These are phyloP conservation scores for Parascedosporium putredinis DNA, from an alignment of 2,329 filamentous ascomycete genomes.

Conservation along the genomic window DNA sequence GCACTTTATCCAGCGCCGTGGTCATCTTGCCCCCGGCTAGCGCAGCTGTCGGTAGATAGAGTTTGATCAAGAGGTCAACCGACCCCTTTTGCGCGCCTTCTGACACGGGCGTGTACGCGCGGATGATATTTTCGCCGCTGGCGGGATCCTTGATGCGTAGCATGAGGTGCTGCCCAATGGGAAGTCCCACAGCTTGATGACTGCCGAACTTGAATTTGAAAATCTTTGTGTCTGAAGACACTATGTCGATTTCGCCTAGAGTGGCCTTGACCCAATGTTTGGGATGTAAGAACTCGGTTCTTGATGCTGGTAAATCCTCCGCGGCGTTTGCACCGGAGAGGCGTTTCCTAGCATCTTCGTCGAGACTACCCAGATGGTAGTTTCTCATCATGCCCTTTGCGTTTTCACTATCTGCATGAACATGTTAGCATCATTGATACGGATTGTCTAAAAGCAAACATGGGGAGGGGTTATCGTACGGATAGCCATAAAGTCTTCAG, in stretches of 20 bases:
- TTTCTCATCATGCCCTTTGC: slow-evolving; percentile 81
- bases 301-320: slow-evolving; percentile 23
- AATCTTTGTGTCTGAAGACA: slow-evolving; percentile 71
- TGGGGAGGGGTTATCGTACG: slow-evolving; percentile 20
- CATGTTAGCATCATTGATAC: neutral
- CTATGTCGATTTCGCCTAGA: slow-evolving; percentile 54
- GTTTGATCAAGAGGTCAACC: slow-evolving; percentile 70
- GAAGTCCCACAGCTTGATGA: slow-evolving; percentile 62
- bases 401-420: slow-evolving; percentile 57
- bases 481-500: slow-evolving; percentile 86
- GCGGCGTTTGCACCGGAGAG: slow-evolving; percentile 34
- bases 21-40: slow-evolving; percentile 63
- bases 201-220: slow-evolving; percentile 70
- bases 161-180: slow-evolving; percentile 80
- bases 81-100: slow-evolving; percentile 47
- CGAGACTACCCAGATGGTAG: slow-evolving; percentile 75
- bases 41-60: slow-evolving; percentile 51
- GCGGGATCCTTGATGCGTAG: slow-evolving; percentile 66
- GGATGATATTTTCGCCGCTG: slow-evolving; percentile 63
- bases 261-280: slow-evolving; percentile 64
- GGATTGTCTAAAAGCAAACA: no score
- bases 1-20: slow-evolving; percentile 53
- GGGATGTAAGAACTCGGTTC: slow-evolving; percentile 56
- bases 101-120: slow-evolving; percentile 79
- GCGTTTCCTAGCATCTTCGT: slow-evolving; percentile 35